Evolutionary conservation across 148 eudicot species (phyloP).

Genomic region (Cornus florida): DNA sequence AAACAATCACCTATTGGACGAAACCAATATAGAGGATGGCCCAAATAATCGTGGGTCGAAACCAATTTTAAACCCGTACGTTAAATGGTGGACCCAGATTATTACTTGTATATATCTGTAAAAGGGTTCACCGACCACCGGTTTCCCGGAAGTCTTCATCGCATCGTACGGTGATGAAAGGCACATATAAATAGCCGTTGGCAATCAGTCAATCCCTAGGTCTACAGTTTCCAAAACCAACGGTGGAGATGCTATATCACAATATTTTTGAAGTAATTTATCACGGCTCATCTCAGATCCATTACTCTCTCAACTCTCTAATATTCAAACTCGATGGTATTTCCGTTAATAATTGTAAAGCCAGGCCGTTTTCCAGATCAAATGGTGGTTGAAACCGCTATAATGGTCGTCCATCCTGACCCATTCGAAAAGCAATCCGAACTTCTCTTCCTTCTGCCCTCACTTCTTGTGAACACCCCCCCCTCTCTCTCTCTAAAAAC

Average conservation of each 20-base stretch:
- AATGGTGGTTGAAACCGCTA: conserved; percentile 15
- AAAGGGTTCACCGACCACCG: too few relatives aligned
- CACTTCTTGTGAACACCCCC: not conserved
- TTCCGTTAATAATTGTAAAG: conserved; percentile 17
- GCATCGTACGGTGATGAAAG: not conserved
- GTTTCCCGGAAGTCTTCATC: too few relatives aligned
- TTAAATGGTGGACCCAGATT: too few relatives aligned
- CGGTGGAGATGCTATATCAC: not conserved
- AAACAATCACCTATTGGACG: too few relatives aligned
- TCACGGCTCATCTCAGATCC: not conserved
- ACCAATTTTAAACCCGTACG: too few relatives aligned
- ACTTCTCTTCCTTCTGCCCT: conserved; percentile 4
- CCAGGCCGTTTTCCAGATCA: conserved; percentile 16
- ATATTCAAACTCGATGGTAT: conserved; percentile 24
- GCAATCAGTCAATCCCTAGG: not conserved
- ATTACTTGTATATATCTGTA: too few relatives aligned
- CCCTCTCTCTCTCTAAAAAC: not conserved
- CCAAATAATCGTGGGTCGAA: too few relatives aligned
- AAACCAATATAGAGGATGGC: too few relatives aligned
- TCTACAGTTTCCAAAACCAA: not conserved
- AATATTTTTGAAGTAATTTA: not conserved
- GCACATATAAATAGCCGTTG: not conserved
- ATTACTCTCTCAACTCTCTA: not conserved
- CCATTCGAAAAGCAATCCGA: not conserved
- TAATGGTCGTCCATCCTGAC: conserved; percentile 8